phyloP scores from a whole-genome alignment of 306 rosid species.

The Cicer cuneatum region DNA sequence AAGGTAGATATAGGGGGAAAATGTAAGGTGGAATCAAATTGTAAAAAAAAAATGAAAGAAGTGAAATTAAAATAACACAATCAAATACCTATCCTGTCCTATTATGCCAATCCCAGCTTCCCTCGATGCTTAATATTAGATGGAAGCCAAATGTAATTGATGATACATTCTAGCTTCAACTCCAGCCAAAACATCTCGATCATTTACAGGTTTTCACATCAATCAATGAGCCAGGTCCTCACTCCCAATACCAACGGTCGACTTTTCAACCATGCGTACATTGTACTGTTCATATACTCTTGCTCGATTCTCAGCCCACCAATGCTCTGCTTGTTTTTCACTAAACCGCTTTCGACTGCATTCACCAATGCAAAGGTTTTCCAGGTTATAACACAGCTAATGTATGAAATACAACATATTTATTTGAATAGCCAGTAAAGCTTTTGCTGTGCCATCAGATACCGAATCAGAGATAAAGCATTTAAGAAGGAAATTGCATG shows the following conservation, averaged over 20 bases:
- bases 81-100: conserved; percentile 69
- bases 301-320: conserved; percentile 97
- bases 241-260: conserved; percentile 80
- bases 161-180: conserved; percentile 53
- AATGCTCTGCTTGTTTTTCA: conserved; percentile 92
- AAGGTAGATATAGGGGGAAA: conserved; percentile 67
- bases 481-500: background rate
- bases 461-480: conserved; percentile 1
- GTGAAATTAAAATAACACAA: conserved; percentile 56
- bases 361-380: conserved; percentile 39
- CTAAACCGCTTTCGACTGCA: conserved; percentile 97
- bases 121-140: conserved; percentile 55
- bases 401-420: background rate
- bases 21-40: conserved; percentile 63
- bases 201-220: conserved; percentile 68
- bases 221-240: conserved; percentile 83
- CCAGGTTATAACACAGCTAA: conserved; percentile 3
- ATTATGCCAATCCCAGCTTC: conserved; percentile 65
- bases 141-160: conserved; percentile 67
- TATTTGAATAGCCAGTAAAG: conserved; percentile 12
- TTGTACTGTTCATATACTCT: conserved; percentile 87
- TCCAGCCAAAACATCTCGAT: conserved; percentile 57
- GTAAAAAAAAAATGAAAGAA: conserved; percentile 21
- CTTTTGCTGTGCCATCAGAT: conserved; percentile 11
- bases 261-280: conserved; percentile 79